Evolutionary conservation across 208 protist genomes (phyloP), one percentile per base, ranked within the genome.

Genomic region (Kentomonas sorsogonicus): DNA sequence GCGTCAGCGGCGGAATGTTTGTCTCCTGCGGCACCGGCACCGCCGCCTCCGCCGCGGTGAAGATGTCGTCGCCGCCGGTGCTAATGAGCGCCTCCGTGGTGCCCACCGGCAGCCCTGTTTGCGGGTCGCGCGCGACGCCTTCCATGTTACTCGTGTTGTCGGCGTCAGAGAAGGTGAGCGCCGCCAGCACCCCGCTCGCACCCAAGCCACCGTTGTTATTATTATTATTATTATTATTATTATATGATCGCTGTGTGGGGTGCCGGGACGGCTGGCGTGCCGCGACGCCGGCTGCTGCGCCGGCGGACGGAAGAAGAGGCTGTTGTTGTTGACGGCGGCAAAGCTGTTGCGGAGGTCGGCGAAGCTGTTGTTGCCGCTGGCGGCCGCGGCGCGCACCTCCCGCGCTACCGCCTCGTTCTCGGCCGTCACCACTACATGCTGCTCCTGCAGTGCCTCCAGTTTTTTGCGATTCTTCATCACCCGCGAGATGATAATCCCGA

Each of bases 1-100:
- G 53, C n/a, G 69, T 80, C 59, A 85, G 73, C 33, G 59, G 70
- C 29, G 77, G 77, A 47, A 78, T 72, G 45, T 79, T 75, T 15
- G 66, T 64, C 44, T 85, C 77, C 22, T 66, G 76, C 44, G 73
- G 29, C 33, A 65, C 59, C n/a, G 69, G 69, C 30, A 47, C 57
- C 41, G 57, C 60, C 13, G 69, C 65, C 57, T 85, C 72, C 3
- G 60, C 53, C 1, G 63, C 68, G 3, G 59, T 61, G 58, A 83
- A 83, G 22, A 77, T 41, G 16, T 74, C 63, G 20, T 64, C 65
- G 1, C 41, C 50, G 51, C 74, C 64, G 40, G 76, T 83, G 52
- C 76, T 83, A 20, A 83, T 33, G 57, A 65, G 79, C 15, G 67
- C 76, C 48, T 78, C 67, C 25, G 66, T 76, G 11, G 63, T 75